phyloP scores from a whole-genome alignment of 352 stramenopile species.

The Elongisporangium prolatum region DNA sequence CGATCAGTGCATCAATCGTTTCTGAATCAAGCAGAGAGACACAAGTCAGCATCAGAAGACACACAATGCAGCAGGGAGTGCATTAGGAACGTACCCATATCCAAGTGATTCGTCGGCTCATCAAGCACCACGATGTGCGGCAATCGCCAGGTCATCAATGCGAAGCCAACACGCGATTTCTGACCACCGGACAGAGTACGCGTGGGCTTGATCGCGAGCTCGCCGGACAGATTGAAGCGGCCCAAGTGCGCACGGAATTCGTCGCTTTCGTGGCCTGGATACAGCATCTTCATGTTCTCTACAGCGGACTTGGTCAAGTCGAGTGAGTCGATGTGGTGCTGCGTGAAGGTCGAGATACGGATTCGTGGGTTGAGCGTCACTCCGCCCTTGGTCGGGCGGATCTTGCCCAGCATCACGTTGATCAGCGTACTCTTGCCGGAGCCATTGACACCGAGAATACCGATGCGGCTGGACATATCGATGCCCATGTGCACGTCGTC shows the following conservation, averaged over 20 bases:
- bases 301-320: constrained; percentile 89
- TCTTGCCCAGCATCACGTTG: constrained; percentile 96
- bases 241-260: constrained; percentile 94
- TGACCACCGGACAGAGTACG: constrained; percentile 95
- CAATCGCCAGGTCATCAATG: constrained; percentile 92
- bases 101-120: constrained; percentile 96
- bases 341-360: constrained; percentile 95
- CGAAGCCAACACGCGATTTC: constrained; percentile 93
- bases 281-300: constrained; percentile 90
- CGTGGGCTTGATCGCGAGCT: constrained; percentile 93
- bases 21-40: constrained; percentile 23
- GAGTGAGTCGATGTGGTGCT: constrained; percentile 95
- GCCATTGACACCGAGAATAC: constrained; percentile 90
- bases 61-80: background rate
- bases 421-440: constrained; percentile 95
- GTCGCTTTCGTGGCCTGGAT: constrained; percentile 73
- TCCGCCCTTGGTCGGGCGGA: constrained; percentile 80
- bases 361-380: constrained; percentile 89
- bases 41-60: constrained; percentile 5
- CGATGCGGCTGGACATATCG: constrained; percentile 93
- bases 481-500: constrained; percentile 95
- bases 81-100: constrained; percentile 77
- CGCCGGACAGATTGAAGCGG: constrained; percentile 95
- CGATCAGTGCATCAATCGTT: constrained; percentile 91
- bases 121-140: constrained; percentile 97